These are phyloP conservation scores for Marasmius oreades DNA, from an alignment of 1,284 basidiomycete species.

Conservation along the genomic window DNA sequence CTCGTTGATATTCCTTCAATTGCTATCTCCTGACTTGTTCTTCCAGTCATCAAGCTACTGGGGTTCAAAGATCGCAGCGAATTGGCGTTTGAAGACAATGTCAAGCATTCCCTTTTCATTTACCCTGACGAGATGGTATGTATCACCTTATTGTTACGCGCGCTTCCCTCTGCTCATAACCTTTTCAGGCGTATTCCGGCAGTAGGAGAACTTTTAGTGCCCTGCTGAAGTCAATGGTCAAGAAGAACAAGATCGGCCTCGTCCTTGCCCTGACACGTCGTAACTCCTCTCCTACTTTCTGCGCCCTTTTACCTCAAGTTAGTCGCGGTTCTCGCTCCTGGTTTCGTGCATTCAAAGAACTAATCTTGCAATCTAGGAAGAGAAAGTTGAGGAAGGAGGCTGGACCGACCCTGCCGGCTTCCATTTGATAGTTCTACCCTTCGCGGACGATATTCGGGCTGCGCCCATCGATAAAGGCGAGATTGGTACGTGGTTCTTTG, in stretches of 20 bases:
- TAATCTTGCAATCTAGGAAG: constrained; percentile 45
- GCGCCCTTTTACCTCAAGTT: constrained; percentile 86
- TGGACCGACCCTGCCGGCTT: constrained; percentile 88
- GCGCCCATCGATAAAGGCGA: constrained; percentile 58
- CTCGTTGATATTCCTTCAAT: not conserved
- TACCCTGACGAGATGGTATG: constrained; percentile 88
- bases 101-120: constrained; percentile 90
- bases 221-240: constrained; percentile 79
- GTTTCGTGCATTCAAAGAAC: constrained; percentile 4
- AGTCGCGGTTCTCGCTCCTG: constrained; percentile 11
- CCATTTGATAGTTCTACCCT: constrained; percentile 89
- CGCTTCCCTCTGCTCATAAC: not conserved
- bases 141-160: not conserved
- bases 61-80: constrained; percentile 84
- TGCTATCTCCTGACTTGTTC: not conserved
- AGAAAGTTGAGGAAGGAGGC: constrained; percentile 68
- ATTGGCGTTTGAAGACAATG: constrained; percentile 81
- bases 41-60: constrained; percentile 76
- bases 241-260: constrained; percentile 81
- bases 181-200: constrained; percentile 71
- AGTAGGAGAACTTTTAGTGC: constrained; percentile 91
- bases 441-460: constrained; percentile 88
- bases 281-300: constrained; percentile 79
- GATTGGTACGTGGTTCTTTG: constrained; percentile 42
- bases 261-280: constrained; percentile 70